Percentiles rank a stretch among this genome's conserved stretches.
phyloP scores from a whole-genome alignment of 257 asterid genomes.

The Mitragyna speciosa region DNA sequence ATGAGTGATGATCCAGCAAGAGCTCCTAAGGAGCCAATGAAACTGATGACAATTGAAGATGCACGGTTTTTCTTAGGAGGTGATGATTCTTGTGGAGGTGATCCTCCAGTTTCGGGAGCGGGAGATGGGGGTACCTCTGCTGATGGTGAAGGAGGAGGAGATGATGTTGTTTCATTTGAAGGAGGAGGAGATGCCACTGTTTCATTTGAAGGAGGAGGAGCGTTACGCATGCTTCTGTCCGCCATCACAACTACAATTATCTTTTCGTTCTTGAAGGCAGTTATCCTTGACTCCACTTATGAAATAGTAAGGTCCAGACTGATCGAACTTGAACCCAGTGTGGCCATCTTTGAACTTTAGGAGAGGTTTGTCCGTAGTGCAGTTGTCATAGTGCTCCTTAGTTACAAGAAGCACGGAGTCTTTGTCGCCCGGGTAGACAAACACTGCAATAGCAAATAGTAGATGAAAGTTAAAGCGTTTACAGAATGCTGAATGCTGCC shows the following conservation, averaged over 20 bases:
- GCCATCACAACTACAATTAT: constrained; percentile 64
- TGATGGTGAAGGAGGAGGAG: constrained; percentile 49
- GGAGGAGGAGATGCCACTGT: constrained; percentile 30
- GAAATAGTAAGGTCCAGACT: constrained; percentile 71
- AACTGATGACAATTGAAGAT: constrained; percentile 24
- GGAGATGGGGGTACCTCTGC: constrained; percentile 45
- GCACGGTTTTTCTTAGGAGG: constrained; percentile 52
- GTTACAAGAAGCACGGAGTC: constrained; percentile 70
- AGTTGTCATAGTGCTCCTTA: constrained; percentile 51
- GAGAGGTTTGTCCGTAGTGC: constrained; percentile 50
- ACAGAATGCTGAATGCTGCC: not conserved
- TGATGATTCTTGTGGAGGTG: constrained; percentile 48
- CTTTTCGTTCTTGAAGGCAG: constrained; percentile 68
- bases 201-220: constrained; percentile 13
- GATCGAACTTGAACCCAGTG: constrained; percentile 39
- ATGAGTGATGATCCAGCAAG: constrained; percentile 42
- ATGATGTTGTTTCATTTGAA: constrained; percentile 20
- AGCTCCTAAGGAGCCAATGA: constrained; percentile 43
- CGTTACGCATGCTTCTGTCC: constrained; percentile 40
- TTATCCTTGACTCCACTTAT: constrained; percentile 67
- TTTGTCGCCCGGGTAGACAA: constrained; percentile 45
- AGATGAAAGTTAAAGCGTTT: not conserved
- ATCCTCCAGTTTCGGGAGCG: constrained; percentile 34
- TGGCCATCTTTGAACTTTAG: constrained; percentile 57
- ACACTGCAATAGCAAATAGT: constrained; percentile 44